Conservation (phyloP, 768 basidiomycete species). For the Pisolithus tinctorius region DNA sequence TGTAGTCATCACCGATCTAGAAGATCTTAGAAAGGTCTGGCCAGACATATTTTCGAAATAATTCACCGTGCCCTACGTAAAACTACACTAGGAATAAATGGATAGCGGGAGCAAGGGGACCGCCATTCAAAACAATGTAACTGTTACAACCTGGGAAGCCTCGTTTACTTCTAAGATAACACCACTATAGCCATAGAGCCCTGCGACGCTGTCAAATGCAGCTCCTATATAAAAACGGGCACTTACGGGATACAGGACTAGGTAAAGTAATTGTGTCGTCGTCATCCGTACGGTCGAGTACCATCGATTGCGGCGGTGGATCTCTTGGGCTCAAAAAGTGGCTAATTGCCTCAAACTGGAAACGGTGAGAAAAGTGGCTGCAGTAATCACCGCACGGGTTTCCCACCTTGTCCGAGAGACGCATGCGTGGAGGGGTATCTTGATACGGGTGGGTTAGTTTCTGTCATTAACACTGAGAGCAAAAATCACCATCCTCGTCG, state of each 20-base stretch:
- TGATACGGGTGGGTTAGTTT: not conserved
- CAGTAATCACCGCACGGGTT: not conserved
- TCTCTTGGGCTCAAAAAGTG: conserved; percentile 74
- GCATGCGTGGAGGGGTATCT: conserved; percentile 74
- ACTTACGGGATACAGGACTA: conserved; percentile 62
- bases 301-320: conserved; percentile 65
- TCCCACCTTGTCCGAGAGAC: conserved; percentile 61
- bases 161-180: conserved; percentile 76
- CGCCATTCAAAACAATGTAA: conserved; percentile 55
- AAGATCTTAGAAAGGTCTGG: conserved; percentile 69
- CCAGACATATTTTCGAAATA: conserved; percentile 56
- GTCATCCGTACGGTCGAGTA: conserved; percentile 71
- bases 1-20: conserved; percentile 47
- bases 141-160: conserved; percentile 67
- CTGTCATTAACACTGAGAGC: not conserved
- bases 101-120: not conserved
- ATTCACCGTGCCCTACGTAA: not conserved
- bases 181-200: conserved; percentile 71
- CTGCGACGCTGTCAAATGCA: conserved; percentile 5
- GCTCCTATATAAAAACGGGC: not conserved
- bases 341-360: conserved; percentile 71
- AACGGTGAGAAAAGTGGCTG: not conserved
- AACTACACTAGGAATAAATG: conserved; percentile 1
- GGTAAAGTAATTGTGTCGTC: conserved; percentile 66
- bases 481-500: conserved; percentile 64